Percentiles rank a stretch among this genome's conserved stretches.
Conservation (phyloP, 2,329 filamentous ascomycete genomes). For the Hypomyces rosellus region DNA sequence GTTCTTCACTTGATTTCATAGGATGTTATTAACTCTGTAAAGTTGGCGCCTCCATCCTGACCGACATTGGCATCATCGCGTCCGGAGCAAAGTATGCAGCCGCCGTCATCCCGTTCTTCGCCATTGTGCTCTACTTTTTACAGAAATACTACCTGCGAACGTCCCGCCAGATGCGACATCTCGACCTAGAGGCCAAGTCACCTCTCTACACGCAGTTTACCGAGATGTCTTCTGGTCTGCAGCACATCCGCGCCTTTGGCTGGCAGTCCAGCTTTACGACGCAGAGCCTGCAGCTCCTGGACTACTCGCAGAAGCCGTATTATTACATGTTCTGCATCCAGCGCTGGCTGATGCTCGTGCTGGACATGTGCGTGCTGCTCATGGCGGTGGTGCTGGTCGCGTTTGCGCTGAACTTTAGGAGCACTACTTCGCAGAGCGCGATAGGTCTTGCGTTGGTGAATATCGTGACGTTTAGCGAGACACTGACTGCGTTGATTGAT, state of each 20-base stretch:
- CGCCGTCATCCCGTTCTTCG: constrained; percentile 33
- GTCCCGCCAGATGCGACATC: constrained; percentile 46
- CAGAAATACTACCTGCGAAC: constrained; percentile 36
- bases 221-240: constrained; percentile 26
- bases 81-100: constrained; percentile 15
- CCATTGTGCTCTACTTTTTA: constrained; percentile 15
- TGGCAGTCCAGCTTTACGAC: constrained; percentile 26
- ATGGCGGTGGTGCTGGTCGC: constrained; percentile 26
- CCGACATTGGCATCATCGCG: constrained; percentile 6
- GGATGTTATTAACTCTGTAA: not conserved
- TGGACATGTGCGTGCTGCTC: constrained; percentile 32
- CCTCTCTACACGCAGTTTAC: constrained; percentile 36
- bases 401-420: constrained; percentile 22
- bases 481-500: constrained; percentile 6
- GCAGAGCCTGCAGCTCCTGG: constrained; percentile 38
- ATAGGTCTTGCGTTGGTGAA: constrained; percentile 11
- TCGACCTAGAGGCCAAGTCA: constrained; percentile 48
- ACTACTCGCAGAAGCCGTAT: constrained; percentile 15
- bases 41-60: not conserved
- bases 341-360: constrained; percentile 38
- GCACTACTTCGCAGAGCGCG: constrained; percentile 1
- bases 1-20: not conserved
- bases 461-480: constrained; percentile 7
- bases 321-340: constrained; percentile 40
- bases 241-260: constrained; percentile 21